Conservation (phyloP, 257 asterid species). For the Salvia splendens region DNA sequence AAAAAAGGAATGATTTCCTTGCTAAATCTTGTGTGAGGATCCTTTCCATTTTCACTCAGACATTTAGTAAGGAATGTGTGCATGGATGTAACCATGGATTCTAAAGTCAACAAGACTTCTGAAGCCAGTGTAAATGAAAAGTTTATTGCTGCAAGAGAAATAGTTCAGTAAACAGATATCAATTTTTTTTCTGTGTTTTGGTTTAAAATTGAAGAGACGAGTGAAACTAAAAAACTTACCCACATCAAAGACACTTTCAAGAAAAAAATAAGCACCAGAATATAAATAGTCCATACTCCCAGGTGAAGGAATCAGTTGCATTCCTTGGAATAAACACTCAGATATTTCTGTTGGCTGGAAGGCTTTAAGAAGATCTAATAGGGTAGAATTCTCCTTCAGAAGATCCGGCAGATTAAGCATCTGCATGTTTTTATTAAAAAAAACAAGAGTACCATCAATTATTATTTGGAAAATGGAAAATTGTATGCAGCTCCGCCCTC, state of each 20-base stretch:
- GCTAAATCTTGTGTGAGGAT: constrained; percentile 40
- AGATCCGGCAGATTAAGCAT: constrained; percentile 60
- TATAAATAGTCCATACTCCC: constrained; percentile 67
- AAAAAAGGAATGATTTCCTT: constrained; percentile 57
- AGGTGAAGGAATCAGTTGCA: constrained; percentile 56
- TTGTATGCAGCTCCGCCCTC: constrained; percentile 7
- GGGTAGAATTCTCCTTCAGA: constrained; percentile 54
- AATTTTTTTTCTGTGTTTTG: constrained; percentile 1
- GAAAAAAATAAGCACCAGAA: constrained; percentile 61
- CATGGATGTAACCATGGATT: constrained; percentile 55
- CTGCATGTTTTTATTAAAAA: constrained; percentile 38
- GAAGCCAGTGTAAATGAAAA: constrained; percentile 76
- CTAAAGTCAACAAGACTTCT: constrained; percentile 66
- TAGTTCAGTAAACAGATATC: constrained; percentile 25
- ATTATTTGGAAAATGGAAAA: constrained; percentile 26
- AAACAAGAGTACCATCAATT: constrained; percentile 23
- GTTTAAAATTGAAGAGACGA: constrained; percentile 12
- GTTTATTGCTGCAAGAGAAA: constrained; percentile 57
- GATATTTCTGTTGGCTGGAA: constrained; percentile 63
- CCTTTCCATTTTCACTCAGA: constrained; percentile 43
- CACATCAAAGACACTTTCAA: constrained; percentile 57
- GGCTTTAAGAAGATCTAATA: constrained; percentile 64
- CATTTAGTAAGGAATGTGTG: constrained; percentile 47
- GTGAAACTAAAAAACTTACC: constrained; percentile 51
- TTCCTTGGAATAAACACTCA: constrained; percentile 54